Conservation (phyloP, 148 eudicot species). For the Camellia japonica region DNA sequence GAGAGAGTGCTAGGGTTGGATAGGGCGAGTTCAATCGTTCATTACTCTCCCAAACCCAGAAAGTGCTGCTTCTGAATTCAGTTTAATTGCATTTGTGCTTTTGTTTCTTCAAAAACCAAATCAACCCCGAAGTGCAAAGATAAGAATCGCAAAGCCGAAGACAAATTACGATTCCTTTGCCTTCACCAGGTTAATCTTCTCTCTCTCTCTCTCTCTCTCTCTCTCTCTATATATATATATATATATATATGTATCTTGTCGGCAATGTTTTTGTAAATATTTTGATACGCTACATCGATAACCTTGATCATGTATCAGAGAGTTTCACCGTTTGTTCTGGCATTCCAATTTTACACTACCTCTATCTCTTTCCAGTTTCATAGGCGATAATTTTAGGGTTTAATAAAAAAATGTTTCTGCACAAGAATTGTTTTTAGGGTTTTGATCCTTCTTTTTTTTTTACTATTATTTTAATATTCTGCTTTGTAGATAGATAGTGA, state of each 20-base stretch:
- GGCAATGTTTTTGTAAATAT: neutral
- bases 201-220: slow-evolving; percentile 5
- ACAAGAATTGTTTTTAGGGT: neutral
- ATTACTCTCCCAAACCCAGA: too few relatives aligned
- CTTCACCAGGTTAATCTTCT: neutral
- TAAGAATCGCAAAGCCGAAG: neutral
- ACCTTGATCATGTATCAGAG: neutral
- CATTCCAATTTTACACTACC: neutral
- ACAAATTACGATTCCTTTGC: neutral
- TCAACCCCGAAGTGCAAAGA: neutral
- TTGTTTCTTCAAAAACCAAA: neutral
- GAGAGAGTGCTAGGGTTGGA: neutral
- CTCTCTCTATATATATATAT: neutral
- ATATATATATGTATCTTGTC: neutral
- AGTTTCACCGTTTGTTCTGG: neutral
- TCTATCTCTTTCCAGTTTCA: neutral
- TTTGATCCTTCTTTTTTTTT: neutral
- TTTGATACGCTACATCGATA: neutral
- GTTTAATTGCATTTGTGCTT: neutral
- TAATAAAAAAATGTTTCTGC: neutral
- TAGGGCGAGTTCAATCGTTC: neutral
- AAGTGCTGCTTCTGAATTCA: neutral
- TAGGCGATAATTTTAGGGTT: neutral
- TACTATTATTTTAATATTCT: too few relatives aligned
- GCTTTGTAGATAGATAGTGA: neutral